Base-by-base conservation (phyloP, 2,329 filamentous ascomycete genomes). In the Ploettnerulaceae sp. region DNA sequence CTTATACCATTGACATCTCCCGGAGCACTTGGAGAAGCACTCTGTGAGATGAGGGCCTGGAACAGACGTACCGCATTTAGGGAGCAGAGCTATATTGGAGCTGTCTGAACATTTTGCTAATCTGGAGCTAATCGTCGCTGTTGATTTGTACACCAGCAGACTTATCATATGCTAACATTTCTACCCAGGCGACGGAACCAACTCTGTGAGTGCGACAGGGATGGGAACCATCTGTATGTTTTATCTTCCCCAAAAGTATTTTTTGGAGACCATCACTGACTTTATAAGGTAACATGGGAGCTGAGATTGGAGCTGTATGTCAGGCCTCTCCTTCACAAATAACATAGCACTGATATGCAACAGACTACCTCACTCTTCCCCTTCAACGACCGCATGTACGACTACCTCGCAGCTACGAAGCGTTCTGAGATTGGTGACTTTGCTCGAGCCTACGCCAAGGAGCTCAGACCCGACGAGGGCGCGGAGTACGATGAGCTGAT, bases 381-480 rank as follows among this genome's bases (percentile, higher is more conserved):
- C 60, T 98, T 95, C 82, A 95, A 94, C 74, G 87, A 96, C 69
- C 82, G 86, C 66, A 95, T 95, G 90, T 87, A 95, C 76, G 86
- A 96, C 67, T 98, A 97, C 75, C 81, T 98, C 33, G 75, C 74
- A 34, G 88, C 89, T 32, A 98, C 93, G 61, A 96, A 95, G 79
- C 86, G 93, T 64, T 75, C 79, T 65, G 79, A 84, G 12, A 96
- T 98, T 61, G 93, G 88, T 64, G 89, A 97, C 67, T 96, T 90
- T 66, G 80, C 93, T 45, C 84, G 88, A 58, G 66, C 74, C 28
- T 97, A 96, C 68, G 85, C 88, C 59, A 76, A 87, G 61, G 89
- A 95, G 62, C 86, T 98, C 55, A 81, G 79, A 50, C 84, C 87
- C 66, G 93, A 98, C 60, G 76, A 94, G 71, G 89, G 89, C 59